phyloP scores from a whole-genome alignment of 805 yeast genomes.

The Pichia eremophila region DNA sequence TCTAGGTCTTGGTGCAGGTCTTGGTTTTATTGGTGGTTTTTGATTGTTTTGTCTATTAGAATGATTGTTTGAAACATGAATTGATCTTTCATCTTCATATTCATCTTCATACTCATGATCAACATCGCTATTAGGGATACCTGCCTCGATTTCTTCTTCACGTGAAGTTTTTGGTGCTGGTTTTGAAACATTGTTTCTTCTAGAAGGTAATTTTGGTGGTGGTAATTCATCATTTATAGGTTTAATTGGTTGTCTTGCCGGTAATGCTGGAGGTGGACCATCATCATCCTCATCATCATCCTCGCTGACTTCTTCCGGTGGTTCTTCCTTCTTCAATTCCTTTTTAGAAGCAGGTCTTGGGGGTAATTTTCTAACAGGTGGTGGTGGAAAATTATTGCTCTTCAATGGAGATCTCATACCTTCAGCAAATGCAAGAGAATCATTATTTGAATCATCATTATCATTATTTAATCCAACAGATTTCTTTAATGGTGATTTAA shows the following conservation, averaged over 20 bases:
- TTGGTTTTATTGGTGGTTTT: no score
- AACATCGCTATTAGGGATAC: background rate
- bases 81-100: background rate
- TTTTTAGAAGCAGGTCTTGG: background rate
- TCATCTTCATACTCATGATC: constrained; percentile 1
- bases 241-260: background rate
- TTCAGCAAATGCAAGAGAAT: constrained; percentile 6
- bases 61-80: background rate
- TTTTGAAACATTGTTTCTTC: background rate
- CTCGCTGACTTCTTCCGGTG: no score
- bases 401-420: constrained; percentile 9
- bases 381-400: background rate
- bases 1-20: background rate
- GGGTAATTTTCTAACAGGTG: background rate
- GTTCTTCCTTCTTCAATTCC: background rate
- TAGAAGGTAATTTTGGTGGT: constrained; percentile 4
- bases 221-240: background rate
- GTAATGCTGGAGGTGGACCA: background rate
- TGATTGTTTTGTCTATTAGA: no score
- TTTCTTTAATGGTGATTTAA: background rate
- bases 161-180: background rate
- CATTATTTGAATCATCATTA: constrained; percentile 3
- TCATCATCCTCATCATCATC: no score
- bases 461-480: background rate
- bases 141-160: background rate